Evolutionary conservation across 2,329 filamentous ascomycete genomes (phyloP), one percentile per base, ranked within the genome.

Genomic region (Acarospora socialis): DNA sequence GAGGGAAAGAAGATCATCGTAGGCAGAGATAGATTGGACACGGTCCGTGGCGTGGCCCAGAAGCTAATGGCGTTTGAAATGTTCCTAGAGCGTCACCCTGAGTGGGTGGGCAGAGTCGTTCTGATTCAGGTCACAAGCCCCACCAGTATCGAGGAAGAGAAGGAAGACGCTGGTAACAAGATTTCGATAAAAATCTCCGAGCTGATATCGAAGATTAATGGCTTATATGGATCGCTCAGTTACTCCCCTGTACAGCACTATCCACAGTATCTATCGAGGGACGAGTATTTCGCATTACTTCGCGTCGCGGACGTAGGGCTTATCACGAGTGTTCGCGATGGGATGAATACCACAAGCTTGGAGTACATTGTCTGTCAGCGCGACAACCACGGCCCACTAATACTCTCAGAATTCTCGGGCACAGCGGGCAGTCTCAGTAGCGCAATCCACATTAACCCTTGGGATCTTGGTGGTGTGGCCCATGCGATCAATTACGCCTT

Each of bases 301-400:
- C 76, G 87, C 15, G 74, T 83, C 3, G 86, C 81, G 20, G 84
- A 95, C 52, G 81, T 94, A 43, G 87, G 84, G 3, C 65, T 95
- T 30, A 94, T 95, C 55, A 94, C 90, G 5, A 93, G 83, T 44
- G 86, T 95, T 14, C 75, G 87, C 38, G 90, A 95, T 53, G 87
- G 87, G 36, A 94, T 95, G 86, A 95, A 94, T 61, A 94, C 87
- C 0, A 93, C 86, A 13, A 92, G 83, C 52, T 64, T 95, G 45
- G 90, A 95, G 56, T 95, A 94, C 52, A 76, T 95, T 35, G 70
- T 93, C 36, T 92, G 83, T 54, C 87, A 95, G 56, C 80, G 82
- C 48, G 78, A 90, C 41, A 77, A 76, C 35, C 75, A 86, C 44
- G 81, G 86, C 1, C 87, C 86, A 2, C 63, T 95, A 28, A 94